Evolutionary conservation across 768 basidiomycete genomes (phyloP), one percentile per base, ranked within the genome.

Genomic region (Agaricus blazei): DNA sequence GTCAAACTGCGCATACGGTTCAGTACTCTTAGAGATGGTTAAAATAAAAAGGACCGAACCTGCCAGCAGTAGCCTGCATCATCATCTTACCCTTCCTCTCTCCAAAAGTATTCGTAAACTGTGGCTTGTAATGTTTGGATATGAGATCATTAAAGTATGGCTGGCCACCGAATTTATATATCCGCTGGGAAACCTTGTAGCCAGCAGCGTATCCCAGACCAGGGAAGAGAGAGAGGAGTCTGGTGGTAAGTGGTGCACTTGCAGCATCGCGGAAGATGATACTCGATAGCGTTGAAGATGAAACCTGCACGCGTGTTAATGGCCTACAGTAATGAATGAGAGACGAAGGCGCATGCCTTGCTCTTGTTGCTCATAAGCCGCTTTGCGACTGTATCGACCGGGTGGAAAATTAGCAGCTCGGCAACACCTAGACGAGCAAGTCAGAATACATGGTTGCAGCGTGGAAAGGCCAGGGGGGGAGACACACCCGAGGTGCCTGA

Each of bases 81-180:
- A 97, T 83, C 77, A 96, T 85, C 72, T 91, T 98, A 47, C 97
- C 96, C 69, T 90, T 90, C 59, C 94, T 86, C 72, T 96, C 93
- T 8, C 96, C 96, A 68, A 98, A 96, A 1, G 80, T 72, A 64
- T 82, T 85, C 52, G 83, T 88, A 74, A 96, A 97, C 51, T 75
- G 65, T n/a, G 79, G 75, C 70, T 89, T 90, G 77, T 88, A 92
- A 72, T 94, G 78, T 64, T 80, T 82, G 60, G 79, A 79, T 70
- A 99, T 85, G 67, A 95, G 63, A 73, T 98, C 97, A 73, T 93
- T 89, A 72, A 98, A 97, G 81, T 86, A 98, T 12, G 96, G 96
- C 73, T 99, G 96, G 4, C 96, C 96, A 59, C 96, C 96, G 64
- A 98, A 99, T 74, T 97, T 99, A 85, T 95, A 96, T 64, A 93